Conservation (phyloP, 257 asterid species). For the Apocynum venetum region DNA sequence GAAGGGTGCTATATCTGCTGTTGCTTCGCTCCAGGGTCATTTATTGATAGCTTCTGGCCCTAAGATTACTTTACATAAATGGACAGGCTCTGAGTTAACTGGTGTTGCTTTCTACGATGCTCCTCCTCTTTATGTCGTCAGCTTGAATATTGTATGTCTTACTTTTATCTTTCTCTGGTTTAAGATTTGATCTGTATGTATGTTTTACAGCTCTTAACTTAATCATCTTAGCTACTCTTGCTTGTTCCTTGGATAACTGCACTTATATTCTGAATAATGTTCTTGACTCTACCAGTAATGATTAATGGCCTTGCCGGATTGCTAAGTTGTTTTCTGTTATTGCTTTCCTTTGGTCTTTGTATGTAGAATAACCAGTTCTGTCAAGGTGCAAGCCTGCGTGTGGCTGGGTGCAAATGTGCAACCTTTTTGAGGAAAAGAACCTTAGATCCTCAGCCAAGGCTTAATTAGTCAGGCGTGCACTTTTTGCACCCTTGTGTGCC, state of each 20-base stretch:
- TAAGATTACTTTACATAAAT: conserved; percentile 81
- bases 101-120: conserved; percentile 87
- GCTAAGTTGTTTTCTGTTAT: not conserved
- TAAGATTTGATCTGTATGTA: conserved; percentile 5
- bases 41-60: conserved; percentile 94
- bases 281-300: not conserved
- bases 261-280: not conserved
- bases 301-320: not conserved
- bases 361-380: not conserved
- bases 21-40: conserved; percentile 95
- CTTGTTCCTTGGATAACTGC: not conserved
- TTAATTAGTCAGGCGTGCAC: too few species aligned
- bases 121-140: conserved; percentile 97
- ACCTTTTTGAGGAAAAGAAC: too few species aligned
- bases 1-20: conserved; percentile 99
- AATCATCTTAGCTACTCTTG: not conserved
- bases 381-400: too few species aligned
- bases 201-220: not conserved
- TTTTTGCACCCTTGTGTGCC: too few species aligned
- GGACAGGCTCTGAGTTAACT: conserved; percentile 94
- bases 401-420: too few species aligned
- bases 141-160: conserved; percentile 85
- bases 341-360: not conserved
- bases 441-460: too few species aligned
- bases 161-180: not conserved